A percentile compares a stretch with the other conserved stretches of the same genome.
These are phyloP conservation scores for Fomitiporia mediterranea DNA, from an alignment of 1,284 basidiomycete species.

Conservation along the genomic window DNA sequence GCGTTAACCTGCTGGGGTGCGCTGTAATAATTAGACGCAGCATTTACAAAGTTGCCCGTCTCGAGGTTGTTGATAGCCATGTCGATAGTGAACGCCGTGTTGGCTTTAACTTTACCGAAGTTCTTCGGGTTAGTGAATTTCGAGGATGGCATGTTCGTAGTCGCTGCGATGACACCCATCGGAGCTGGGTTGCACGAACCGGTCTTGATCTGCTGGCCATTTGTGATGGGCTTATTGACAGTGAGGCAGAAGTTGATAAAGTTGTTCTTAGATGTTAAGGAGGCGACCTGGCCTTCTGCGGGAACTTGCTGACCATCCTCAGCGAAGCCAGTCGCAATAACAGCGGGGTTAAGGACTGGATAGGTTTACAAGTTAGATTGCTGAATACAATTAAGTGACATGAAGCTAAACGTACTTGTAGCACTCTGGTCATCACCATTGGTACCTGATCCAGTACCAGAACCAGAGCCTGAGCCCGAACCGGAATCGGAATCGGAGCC, in stretches of 20 bases:
- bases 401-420: background rate
- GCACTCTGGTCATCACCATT: background rate
- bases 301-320: conserved; percentile 41
- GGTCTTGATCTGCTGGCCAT: conserved; percentile 40
- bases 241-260: conserved; percentile 44
- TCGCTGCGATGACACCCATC: conserved; percentile 41
- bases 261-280: conserved; percentile 50
- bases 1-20: conserved; percentile 56
- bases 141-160: conserved; percentile 41
- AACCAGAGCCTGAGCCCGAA: background rate
- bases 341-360: conserved; percentile 37
- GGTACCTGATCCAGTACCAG: background rate
- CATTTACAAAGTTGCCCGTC: conserved; percentile 52
- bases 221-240: conserved; percentile 34
- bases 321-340: conserved; percentile 40
- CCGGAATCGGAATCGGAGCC: background rate
- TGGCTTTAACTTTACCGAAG: conserved; percentile 37
- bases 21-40: conserved; percentile 50
- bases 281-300: conserved; percentile 40
- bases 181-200: conserved; percentile 40
- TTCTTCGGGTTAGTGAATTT: conserved; percentile 49
- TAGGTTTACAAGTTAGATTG: conserved; percentile 25
- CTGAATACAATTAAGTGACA: conserved; percentile 7
- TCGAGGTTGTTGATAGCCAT: conserved; percentile 45
- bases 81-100: conserved; percentile 44